These are phyloP conservation scores for Sphagnum tenellum DNA, from an alignment of 225 moss, liverwort and hornwort species.

Conservation along the genomic window DNA sequence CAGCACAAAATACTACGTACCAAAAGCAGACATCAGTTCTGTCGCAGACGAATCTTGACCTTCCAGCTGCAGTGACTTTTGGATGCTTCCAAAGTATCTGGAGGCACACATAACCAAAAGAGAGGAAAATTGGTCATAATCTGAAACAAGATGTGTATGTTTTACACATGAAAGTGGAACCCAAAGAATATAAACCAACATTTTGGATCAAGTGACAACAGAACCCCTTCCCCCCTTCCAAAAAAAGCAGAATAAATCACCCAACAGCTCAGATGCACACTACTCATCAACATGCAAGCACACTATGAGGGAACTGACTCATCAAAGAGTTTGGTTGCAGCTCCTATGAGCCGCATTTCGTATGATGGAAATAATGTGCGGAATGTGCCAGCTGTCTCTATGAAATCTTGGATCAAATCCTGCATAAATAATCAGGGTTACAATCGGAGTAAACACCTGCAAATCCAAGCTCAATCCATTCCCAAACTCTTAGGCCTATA, in stretches of 20 bases:
- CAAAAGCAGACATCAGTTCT: constrained; percentile 73
- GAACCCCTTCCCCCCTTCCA: no score
- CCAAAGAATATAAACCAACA: no score
- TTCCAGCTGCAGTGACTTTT: constrained; percentile 62
- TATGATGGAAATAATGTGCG: constrained; percentile 75
- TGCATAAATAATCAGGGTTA: constrained; percentile 12
- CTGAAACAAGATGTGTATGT: no score
- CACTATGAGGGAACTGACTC: constrained; percentile 26
- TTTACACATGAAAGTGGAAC: no score
- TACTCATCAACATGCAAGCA: no score
- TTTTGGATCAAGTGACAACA: no score
- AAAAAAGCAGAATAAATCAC: no score
- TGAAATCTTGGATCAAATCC: constrained; percentile 86
- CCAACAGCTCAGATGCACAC: no score
- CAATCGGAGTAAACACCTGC: no score
- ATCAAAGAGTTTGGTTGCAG: constrained; percentile 71
- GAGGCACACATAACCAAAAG: background rate
- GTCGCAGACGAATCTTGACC: constrained; percentile 52
- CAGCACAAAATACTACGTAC: constrained; percentile 25
- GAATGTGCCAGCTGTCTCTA: constrained; percentile 68
- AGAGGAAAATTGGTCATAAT: no score
- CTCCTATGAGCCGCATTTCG: constrained; percentile 61
- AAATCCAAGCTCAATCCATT: no score
- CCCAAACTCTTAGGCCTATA: no score
- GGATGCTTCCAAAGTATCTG: constrained; percentile 79